Percentiles rank a stretch among this genome's conserved stretches.
Conservation (phyloP, 2,329 filamentous ascomycete species). For the Hypoxylon sp. region DNA sequence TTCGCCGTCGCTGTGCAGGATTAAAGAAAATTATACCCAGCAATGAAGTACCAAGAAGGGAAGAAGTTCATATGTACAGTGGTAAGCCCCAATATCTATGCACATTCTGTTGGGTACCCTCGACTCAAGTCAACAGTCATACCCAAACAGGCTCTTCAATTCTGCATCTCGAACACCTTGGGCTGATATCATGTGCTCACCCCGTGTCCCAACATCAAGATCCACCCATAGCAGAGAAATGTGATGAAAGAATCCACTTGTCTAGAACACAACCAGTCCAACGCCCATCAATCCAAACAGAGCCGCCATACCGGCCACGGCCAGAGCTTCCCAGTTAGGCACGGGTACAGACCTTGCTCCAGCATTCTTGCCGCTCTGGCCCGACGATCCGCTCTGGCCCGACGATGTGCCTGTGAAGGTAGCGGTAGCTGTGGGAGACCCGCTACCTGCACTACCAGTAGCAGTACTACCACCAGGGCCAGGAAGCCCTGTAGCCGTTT, state of each 20-base stretch:
- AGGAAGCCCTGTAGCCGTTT: conserved; percentile 43
- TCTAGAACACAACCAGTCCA: conserved; percentile 45
- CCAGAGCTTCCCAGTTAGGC: conserved; percentile 43
- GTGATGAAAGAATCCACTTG: neutral
- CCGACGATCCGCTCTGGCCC: conserved; percentile 19
- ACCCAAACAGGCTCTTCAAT: neutral
- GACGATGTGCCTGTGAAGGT: conserved; percentile 34
- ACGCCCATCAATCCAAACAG: conserved; percentile 48
- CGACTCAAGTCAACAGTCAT: conserved; percentile 6
- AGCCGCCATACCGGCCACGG: conserved; percentile 40
- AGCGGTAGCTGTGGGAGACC: conserved; percentile 13
- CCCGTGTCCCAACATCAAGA: neutral
- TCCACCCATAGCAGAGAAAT: neutral
- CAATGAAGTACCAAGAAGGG: neutral
- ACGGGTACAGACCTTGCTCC: conserved; percentile 38
- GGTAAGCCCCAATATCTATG: neutral
- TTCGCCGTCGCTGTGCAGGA: neutral
- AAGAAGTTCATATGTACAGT: conserved; percentile 15
- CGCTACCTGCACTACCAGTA: conserved; percentile 24
- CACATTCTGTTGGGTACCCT: conserved; percentile 9
- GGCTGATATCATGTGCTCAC: neutral
- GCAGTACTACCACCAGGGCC: conserved; percentile 23
- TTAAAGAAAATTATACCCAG: neutral
- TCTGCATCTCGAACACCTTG: neutral
- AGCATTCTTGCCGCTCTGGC: conserved; percentile 34